Percentiles rank a stretch among this genome's conserved stretches.
These are phyloP conservation scores for Saturnispora ahearnii DNA, from an alignment of 805 yeast species.

Conservation along the genomic window DNA sequence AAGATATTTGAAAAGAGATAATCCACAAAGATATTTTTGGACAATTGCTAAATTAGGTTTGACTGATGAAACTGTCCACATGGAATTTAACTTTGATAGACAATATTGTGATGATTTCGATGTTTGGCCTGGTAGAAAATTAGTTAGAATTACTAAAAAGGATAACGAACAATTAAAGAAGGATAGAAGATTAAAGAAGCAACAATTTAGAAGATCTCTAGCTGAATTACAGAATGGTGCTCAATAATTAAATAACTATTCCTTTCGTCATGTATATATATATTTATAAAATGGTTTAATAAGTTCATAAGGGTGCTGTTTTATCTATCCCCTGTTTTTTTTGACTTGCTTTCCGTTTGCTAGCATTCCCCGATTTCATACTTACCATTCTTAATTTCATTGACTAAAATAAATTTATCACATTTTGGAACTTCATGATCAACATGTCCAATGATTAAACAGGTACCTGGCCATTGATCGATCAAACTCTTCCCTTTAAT, in stretches of 20 bases:
- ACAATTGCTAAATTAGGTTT: constrained; percentile 82
- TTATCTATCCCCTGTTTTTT: too few relatives aligned
- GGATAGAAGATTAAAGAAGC: constrained; percentile 38
- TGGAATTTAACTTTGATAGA: constrained; percentile 75
- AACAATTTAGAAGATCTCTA: constrained; percentile 25
- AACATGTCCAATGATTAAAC: constrained; percentile 75
- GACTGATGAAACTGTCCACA: constrained; percentile 65
- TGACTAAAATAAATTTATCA: constrained; percentile 38
- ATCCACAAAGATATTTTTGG: constrained; percentile 79
- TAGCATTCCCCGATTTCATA: constrained; percentile 22
- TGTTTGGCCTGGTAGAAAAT: constrained; percentile 65
- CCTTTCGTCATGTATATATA: background rate
- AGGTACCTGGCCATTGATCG: constrained; percentile 52
- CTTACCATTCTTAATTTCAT: constrained; percentile 25
- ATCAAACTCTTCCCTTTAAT: constrained; percentile 45
- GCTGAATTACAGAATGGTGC: background rate
- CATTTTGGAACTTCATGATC: constrained; percentile 71
- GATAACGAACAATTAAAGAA: constrained; percentile 39
- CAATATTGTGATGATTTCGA: constrained; percentile 70
- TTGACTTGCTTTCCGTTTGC: background rate
- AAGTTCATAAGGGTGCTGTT: background rate
- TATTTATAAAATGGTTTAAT: background rate
- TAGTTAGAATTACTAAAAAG: constrained; percentile 48
- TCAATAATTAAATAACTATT: background rate
- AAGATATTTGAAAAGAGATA: constrained; percentile 69